Evolutionary conservation across 2,329 filamentous ascomycete species (phyloP), one percentile per base, ranked within the genome.

Genomic region (Aspergillus sp.): DNA sequence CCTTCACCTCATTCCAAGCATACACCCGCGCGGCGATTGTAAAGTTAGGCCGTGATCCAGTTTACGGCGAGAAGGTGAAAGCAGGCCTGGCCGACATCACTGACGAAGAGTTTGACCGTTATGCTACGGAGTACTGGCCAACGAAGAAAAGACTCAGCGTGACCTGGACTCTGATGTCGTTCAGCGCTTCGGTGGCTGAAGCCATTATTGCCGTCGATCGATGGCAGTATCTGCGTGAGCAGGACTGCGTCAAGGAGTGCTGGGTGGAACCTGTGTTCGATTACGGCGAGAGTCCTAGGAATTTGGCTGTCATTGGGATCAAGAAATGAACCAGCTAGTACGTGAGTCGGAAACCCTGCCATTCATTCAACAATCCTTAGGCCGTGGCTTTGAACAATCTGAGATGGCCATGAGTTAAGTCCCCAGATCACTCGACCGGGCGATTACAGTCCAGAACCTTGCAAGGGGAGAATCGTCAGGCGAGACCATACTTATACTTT

Each of bases 191-290:
- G 19, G 89, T 96, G 4, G 87, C 96, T 2, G 95, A 99, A 79
- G 91, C 91, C 33, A 79, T 96, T 58, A 93, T 99, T 67, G 91
- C 96, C 52, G 86, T 89, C 46, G 95, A 99, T 79, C 84, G 95
- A 46, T 99, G 91, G 90, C 78, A 90, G 61, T 99, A 88, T 77
- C 78, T 99, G 64, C 84, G 80, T 57, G 93, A 99, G 77, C 90
- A 96, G 50, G 84, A 88, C 43, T 77, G 88, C 6, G 87, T 92
- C 45, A 78, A 84, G 63, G 83, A 89, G 63, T 89, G 87, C 59
- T 99, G 95, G 95, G 93, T 96, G 5, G 91, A 98, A 78, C 82
- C 90, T 1, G 92, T 97, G 4, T 98, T 98, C 77, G 91, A 96
- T 64, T 97, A 96, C 73, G 79, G 77, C 39, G 77, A 89, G 70